phyloP scores from a whole-genome alignment of 2,329 filamentous ascomycete species.

The Fusarium armeniacum region DNA sequence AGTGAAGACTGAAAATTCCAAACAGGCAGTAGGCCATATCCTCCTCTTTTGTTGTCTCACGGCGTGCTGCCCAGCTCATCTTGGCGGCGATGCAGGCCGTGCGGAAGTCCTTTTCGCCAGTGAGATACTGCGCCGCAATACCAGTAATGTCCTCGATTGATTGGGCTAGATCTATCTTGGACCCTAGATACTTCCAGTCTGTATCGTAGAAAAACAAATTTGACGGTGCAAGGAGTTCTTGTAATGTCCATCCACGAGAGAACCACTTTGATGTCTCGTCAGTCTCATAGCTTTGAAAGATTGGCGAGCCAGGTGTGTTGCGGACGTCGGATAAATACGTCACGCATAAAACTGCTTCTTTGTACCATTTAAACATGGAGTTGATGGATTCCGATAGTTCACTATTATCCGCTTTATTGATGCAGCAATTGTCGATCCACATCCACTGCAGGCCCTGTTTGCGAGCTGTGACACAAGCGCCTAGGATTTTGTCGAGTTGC shows the following conservation, averaged over 20 bases:
- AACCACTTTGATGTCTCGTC: conserved; percentile 6
- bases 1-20: conserved; percentile 7
- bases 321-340: conserved; percentile 9
- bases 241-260: conserved; percentile 9
- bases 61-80: conserved; percentile 12
- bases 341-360: conserved; percentile 10
- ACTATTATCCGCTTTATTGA: conserved; percentile 3
- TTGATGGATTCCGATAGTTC: conserved; percentile 10
- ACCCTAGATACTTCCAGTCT: conserved; percentile 6
- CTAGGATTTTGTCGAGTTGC: conserved; percentile 3
- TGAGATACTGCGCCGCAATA: conserved; percentile 7
- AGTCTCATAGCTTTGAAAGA: conserved; percentile 1
- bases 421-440: conserved; percentile 13
- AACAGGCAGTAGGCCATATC: conserved; percentile 9
- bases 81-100: conserved; percentile 5
- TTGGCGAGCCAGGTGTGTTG: neutral
- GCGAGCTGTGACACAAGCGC: neutral
- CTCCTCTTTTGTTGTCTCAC: conserved; percentile 4
- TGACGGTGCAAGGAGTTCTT: conserved; percentile 1
- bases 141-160: neutral
- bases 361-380: conserved; percentile 16
- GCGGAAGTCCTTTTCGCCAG: neutral
- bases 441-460: conserved; percentile 8
- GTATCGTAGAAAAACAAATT: conserved; percentile 9
- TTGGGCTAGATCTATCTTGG: neutral